Evolutionary conservation across 1,139 yeast species (phyloP), one percentile per base, ranked within the genome.

Genomic region (Wickerhamomyces sp.): DNA sequence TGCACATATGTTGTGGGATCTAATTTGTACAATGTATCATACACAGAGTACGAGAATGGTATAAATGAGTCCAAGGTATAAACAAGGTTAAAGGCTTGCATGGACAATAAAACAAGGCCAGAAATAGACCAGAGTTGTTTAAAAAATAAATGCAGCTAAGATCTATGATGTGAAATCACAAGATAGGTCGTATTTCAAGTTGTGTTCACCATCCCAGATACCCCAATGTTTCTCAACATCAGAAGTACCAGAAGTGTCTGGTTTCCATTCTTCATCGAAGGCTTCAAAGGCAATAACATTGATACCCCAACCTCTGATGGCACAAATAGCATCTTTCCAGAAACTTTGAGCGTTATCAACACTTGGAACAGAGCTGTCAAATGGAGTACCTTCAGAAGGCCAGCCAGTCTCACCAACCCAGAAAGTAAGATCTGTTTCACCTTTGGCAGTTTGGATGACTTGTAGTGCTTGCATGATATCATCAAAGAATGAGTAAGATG

Each of bases 381-480:
- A 88, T 59, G 69, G 64, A 46, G 87, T 78, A 61, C 98, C 98
- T 11, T 71, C 78, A 30, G 95, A 76, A 58, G 97, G 95, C 96
- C 96, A 89, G 52, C 97, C 98, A 48, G 97, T 91, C 72, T 91
- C 97, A 59, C 97, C 97, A 55, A 89, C 91, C 88, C 91, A 88
- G 71, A 89, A 87, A 41, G 75, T 72, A 52, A 88, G 72, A 62
- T 86, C 88, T 42, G 89, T 81, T 39, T 82, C 66, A 44, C 95
- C 95, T 72, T 89, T 89, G 48, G 76, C 64, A 49, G 87, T 68
- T 70, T 88, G 95, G 56, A 89, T 76, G 42, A 72, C 70, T 70
- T 85, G 94, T 61, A 89, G 69, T 46, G 96, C 95, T 71, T 88
- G 96, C 95, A 86, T 86, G 62, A 88, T 85, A 63, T 88, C 96